Evolutionary conservation across 2,329 filamentous ascomycete genomes (phyloP).

Genomic region (Penicillium sp.): DNA sequence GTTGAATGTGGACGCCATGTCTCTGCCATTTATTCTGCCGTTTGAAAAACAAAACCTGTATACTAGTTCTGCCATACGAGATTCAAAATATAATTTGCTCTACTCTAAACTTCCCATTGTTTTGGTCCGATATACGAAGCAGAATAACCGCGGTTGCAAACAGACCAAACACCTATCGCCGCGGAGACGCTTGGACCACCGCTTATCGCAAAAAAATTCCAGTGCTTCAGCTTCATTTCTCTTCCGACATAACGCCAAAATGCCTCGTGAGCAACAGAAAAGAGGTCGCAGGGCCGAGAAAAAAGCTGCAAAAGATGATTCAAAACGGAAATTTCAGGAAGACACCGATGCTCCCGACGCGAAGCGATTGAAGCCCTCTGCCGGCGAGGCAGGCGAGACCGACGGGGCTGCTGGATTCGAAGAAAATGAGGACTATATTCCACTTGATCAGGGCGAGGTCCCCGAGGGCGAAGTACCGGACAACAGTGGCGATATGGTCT

Average conservation of each 20-base stretch:
- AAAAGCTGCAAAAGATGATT: conserved; percentile 38
- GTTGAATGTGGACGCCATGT: conserved; percentile 81
- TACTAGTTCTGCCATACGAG: conserved; percentile 16
- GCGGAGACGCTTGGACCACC: conserved; percentile 35
- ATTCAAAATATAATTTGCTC: conserved; percentile 1
- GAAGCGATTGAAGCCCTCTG: conserved; percentile 40
- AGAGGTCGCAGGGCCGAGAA: conserved; percentile 45
- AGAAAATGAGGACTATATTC: conserved; percentile 38
- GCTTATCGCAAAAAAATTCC: conserved; percentile 37
- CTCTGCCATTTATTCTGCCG: conserved; percentile 74
- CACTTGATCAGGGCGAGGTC: conserved; percentile 30
- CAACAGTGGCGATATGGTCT: conserved; percentile 59
- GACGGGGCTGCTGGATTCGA: conserved; percentile 17
- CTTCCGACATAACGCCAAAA: conserved; percentile 21
- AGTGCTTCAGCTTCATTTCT: conserved; percentile 12
- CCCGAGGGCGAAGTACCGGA: conserved; percentile 26
- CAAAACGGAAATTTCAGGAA: conserved; percentile 39
- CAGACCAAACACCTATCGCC: conserved; percentile 26
- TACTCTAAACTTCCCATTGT: neutral
- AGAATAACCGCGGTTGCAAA: conserved; percentile 27
- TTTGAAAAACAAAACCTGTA: conserved; percentile 35
- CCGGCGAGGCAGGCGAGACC: conserved; percentile 18
- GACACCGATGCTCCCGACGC: conserved; percentile 30
- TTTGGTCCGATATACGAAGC: neutral
- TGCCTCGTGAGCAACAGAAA: conserved; percentile 49